A percentile compares a stretch with the other conserved stretches of the same genome.
Evolutionary conservation across 352 stramenopile genomes (phyloP).

Genomic region (Aphanomyces astaci): DNA sequence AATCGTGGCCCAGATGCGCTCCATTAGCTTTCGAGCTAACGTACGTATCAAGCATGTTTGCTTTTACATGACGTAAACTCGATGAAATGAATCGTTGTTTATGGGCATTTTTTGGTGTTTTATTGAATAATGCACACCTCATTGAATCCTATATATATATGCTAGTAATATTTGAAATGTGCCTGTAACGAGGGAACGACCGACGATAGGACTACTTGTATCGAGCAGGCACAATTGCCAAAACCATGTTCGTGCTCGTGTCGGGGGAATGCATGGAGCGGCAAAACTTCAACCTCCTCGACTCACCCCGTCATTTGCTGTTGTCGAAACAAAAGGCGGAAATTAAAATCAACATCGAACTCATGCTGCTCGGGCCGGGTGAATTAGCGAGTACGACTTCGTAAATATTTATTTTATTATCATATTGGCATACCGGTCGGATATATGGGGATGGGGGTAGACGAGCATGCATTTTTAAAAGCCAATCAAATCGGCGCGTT

Average conservation of each 20-base stretch:
- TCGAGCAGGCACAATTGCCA: slow-evolving; percentile 46
- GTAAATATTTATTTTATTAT: no score
- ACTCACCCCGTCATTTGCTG: neutral
- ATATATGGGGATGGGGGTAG: slow-evolving; percentile 7
- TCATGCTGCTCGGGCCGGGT: slow-evolving; percentile 45
- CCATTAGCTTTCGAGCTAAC: slow-evolving; percentile 52
- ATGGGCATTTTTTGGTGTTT: no score
- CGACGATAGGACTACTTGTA: slow-evolving; percentile 76
- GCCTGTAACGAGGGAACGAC: no score
- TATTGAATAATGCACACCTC: no score
- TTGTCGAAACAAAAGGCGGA: slow-evolving; percentile 25
- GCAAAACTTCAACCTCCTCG: slow-evolving; percentile 36
- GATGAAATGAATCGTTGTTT: no score
- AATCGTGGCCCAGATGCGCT: slow-evolving; percentile 55
- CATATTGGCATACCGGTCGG: no score
- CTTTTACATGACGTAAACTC: neutral
- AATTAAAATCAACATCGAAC: slow-evolving; percentile 63
- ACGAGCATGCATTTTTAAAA: slow-evolving; percentile 50
- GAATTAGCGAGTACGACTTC: slow-evolving; percentile 37
- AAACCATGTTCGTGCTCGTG: slow-evolving; percentile 69
- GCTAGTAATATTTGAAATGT: no score
- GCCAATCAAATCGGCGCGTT: slow-evolving; percentile 42
- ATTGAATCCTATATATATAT: no score
- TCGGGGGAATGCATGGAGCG: slow-evolving; percentile 59
- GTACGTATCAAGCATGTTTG: slow-evolving; percentile 26